Conservation (phyloP, 2,329 filamentous ascomycete genomes). For the Aspergillus ochraceus region DNA sequence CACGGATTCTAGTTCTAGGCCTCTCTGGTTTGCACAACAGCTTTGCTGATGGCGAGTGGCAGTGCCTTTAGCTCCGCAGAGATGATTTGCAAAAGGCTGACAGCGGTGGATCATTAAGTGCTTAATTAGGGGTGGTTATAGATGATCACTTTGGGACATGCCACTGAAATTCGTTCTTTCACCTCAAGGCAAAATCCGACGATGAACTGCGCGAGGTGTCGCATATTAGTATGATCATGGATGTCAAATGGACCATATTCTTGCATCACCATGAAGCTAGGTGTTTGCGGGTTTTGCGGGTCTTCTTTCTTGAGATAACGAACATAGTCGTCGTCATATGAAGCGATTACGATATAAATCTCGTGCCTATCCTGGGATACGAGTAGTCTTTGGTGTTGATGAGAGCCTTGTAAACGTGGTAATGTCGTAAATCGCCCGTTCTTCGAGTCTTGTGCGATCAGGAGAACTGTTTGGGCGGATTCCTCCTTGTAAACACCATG, state of each 20-base stretch:
- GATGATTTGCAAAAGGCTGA: too few relatives aligned
- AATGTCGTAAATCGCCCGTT: background rate
- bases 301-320: background rate
- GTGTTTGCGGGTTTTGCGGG: background rate
- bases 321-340: background rate
- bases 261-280: background rate
- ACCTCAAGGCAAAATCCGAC: background rate
- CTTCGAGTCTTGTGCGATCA: too few relatives aligned
- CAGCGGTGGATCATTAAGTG: too few relatives aligned
- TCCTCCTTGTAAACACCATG: too few relatives aligned
- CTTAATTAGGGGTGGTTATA: too few relatives aligned
- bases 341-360: background rate
- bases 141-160: too few relatives aligned
- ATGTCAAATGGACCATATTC: background rate
- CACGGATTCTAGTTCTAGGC: too few relatives aligned
- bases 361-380: background rate
- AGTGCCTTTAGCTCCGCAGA: too few relatives aligned
- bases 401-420: background rate
- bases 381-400: background rate
- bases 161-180: background rate
- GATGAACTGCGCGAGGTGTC: background rate
- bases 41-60: too few relatives aligned
- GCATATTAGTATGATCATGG: background rate
- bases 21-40: too few relatives aligned
- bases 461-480: too few relatives aligned